Percentiles rank a stretch among this genome's conserved stretches.
phyloP scores from a whole-genome alignment of 2,329 filamentous ascomycete species.

The Diaporthe citri region DNA sequence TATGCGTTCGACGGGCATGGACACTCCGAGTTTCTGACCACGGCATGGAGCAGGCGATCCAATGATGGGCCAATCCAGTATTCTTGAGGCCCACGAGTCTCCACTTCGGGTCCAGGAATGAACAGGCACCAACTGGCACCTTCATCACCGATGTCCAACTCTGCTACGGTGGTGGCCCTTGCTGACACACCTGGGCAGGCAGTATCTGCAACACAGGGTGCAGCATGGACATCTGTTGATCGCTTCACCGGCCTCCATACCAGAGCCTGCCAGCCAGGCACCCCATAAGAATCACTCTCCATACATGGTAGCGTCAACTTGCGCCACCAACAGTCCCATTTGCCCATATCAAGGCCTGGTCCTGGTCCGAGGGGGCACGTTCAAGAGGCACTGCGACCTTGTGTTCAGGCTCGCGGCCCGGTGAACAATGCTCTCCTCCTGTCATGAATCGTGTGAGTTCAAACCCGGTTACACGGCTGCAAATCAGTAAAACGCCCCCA shows the following conservation, averaged over 20 bases:
- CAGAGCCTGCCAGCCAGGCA: not conserved
- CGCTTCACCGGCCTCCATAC: not conserved
- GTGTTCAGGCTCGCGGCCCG: not conserved
- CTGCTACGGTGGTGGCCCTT: not conserved
- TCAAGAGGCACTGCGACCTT: conserved; percentile 13
- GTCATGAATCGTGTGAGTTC: conserved; percentile 15
- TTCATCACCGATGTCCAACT: too few relatives aligned
- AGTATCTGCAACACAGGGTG: not conserved
- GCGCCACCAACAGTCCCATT: not conserved
- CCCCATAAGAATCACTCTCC: not conserved
- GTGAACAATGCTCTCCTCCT: not conserved
- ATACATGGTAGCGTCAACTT: not conserved
- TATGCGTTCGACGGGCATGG: not conserved
- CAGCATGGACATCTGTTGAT: not conserved
- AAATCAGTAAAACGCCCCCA: not conserved
- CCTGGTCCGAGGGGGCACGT: conserved; percentile 5
- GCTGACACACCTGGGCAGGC: not conserved
- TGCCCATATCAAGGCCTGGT: not conserved
- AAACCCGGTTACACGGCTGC: not conserved
- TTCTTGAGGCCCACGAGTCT: not conserved
- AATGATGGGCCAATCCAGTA: not conserved
- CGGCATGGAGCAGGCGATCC: not conserved
- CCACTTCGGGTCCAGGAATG: not conserved
- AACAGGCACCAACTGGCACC: not conserved
- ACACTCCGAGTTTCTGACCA: not conserved